These are phyloP conservation scores for Bipolaris gigantea DNA, from an alignment of 2,329 filamentous ascomycete species.

Conservation along the genomic window DNA sequence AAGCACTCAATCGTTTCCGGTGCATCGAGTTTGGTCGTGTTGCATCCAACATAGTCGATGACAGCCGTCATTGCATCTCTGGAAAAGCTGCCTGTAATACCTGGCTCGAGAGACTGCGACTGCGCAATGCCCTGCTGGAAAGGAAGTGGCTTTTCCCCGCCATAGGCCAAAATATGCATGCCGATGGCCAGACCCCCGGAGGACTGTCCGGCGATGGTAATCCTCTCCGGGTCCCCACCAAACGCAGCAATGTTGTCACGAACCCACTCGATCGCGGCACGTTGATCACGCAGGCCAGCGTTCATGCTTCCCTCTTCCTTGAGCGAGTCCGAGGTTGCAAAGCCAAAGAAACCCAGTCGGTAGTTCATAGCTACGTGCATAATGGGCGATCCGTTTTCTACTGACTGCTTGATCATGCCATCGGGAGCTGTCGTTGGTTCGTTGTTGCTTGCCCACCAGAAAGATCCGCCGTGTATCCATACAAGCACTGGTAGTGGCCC, in stretches of 20 bases:
- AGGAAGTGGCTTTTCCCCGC: conserved; percentile 33
- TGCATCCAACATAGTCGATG: conserved; percentile 51
- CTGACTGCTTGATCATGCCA: conserved; percentile 51
- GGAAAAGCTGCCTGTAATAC: conserved; percentile 52
- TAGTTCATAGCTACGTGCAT: conserved; percentile 45
- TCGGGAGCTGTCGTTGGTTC: conserved; percentile 48
- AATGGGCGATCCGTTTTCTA: conserved; percentile 47
- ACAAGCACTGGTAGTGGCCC: conserved; percentile 57
- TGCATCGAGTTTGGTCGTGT: conserved; percentile 45
- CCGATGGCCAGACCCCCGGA: conserved; percentile 40
- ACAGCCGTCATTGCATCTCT: conserved; percentile 52
- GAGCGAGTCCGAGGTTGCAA: conserved; percentile 40
- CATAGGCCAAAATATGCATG: conserved; percentile 41
- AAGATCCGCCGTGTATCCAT: conserved; percentile 60
- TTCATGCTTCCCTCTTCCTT: conserved; percentile 41
- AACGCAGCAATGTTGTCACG: conserved; percentile 42
- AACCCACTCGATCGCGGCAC: conserved; percentile 46
- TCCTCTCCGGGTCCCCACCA: conserved; percentile 39
- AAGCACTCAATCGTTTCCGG: conserved; percentile 53
- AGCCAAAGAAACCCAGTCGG: conserved; percentile 46
- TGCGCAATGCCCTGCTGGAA: conserved; percentile 45
- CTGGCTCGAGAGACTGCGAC: conserved; percentile 55
- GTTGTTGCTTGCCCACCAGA: conserved; percentile 42
- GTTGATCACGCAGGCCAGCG: conserved; percentile 45
- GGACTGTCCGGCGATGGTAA: conserved; percentile 48